Conservation (phyloP, 176 grass and related monocot genomes). For the Oryza nivara region DNA sequence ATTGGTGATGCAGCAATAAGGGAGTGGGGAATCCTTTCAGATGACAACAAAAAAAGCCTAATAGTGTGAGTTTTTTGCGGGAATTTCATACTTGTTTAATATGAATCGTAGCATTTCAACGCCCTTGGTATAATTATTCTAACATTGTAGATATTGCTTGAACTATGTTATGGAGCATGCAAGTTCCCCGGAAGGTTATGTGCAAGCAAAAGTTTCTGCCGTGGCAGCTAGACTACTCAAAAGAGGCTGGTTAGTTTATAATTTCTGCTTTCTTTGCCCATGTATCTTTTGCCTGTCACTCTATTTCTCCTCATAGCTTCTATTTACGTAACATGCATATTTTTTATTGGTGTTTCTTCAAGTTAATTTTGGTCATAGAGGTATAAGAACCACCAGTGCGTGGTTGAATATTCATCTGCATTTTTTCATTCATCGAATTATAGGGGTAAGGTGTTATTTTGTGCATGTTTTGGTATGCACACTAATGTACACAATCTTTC, state of each 20-base stretch:
- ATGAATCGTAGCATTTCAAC: constrained; percentile 11
- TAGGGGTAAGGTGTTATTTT: constrained; percentile 6
- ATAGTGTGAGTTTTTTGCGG: constrained; percentile 57
- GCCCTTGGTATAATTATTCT: constrained; percentile 17
- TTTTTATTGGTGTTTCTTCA: constrained; percentile 30
- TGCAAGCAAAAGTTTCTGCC: constrained; percentile 87
- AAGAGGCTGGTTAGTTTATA: constrained; percentile 87
- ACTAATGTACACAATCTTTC: constrained; percentile 16
- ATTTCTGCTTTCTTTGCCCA: constrained; percentile 28
- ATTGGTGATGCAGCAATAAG: constrained; percentile 97
- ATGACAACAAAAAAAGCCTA: constrained; percentile 91
- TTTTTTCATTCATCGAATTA: constrained; percentile 25
- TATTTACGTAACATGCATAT: not conserved
- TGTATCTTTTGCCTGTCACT: constrained; percentile 28
- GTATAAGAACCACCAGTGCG: not conserved
- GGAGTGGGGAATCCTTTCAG: constrained; percentile 92
- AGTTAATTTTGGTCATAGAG: constrained; percentile 10
- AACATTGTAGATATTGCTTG: constrained; percentile 75
- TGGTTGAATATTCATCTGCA: constrained; percentile 30
- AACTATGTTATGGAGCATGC: constrained; percentile 90
- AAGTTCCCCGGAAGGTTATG: constrained; percentile 79
- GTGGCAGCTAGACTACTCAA: constrained; percentile 88
- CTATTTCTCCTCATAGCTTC: constrained; percentile 22
- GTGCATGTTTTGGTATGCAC: not conserved
- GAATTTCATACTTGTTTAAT: constrained; percentile 22